These are phyloP conservation scores for Vanrija sp. DNA, from an alignment of 1,284 basidiomycete species.

Conservation along the genomic window DNA sequence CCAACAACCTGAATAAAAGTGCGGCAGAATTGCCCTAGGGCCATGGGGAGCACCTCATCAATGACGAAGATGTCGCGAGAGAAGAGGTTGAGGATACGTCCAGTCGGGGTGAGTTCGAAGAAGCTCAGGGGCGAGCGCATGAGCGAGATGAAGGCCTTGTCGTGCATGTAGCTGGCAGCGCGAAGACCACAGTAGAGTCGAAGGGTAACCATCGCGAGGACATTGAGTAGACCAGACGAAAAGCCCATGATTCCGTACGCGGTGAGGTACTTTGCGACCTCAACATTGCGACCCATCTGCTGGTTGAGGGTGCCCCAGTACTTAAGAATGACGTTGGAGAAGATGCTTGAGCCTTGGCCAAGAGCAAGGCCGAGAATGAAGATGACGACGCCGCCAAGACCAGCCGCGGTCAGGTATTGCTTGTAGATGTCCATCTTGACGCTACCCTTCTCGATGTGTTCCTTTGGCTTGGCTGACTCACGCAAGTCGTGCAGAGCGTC, in stretches of 20 bases:
- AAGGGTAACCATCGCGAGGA: slow-evolving; percentile 60
- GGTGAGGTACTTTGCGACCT: slow-evolving; percentile 41
- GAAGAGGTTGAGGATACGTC: slow-evolving; percentile 63
- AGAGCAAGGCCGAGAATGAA: slow-evolving; percentile 62
- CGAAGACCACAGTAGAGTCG: slow-evolving; percentile 75
- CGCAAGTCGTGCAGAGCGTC: slow-evolving; percentile 48
- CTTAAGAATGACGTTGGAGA: slow-evolving; percentile 67
- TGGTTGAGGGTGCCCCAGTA: slow-evolving; percentile 77
- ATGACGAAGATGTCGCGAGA: slow-evolving; percentile 89
- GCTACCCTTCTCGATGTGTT: slow-evolving; percentile 75
- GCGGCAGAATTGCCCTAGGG: slow-evolving; percentile 63
- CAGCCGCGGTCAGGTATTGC: slow-evolving; percentile 75
- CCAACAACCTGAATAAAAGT: slow-evolving; percentile 59
- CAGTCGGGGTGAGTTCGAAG: slow-evolving; percentile 79
- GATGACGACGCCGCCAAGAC: slow-evolving; percentile 62
- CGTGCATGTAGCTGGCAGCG: slow-evolving; percentile 71
- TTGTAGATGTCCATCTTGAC: slow-evolving; percentile 75
- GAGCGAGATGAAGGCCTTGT: slow-evolving; percentile 59
- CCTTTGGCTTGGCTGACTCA: slow-evolving; percentile 56
- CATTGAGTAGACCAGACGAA: slow-evolving; percentile 57
- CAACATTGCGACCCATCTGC: slow-evolving; percentile 58
- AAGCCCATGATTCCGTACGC: slow-evolving; percentile 51
- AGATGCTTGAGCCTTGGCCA: slow-evolving; percentile 49
- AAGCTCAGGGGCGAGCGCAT: slow-evolving; percentile 79
- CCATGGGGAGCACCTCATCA: slow-evolving; percentile 72